phyloP scores from a whole-genome alignment of 805 yeast genomes.

The Cyberlindnera sargentensis region DNA sequence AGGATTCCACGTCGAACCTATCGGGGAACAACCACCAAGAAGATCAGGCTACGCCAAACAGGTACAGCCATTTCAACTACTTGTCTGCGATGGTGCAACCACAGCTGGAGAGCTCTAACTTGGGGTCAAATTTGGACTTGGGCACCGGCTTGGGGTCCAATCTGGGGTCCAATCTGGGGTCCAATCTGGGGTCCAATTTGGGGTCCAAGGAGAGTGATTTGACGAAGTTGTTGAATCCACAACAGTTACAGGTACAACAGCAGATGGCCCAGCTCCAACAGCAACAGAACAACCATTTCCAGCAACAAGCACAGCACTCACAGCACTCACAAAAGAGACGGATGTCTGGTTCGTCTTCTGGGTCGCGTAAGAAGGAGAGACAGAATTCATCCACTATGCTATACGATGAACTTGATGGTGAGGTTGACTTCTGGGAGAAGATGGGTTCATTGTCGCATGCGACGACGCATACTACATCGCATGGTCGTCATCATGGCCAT shows the following conservation, averaged over 20 bases:
- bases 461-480: neutral
- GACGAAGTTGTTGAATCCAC: neutral
- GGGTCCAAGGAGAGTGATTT: neutral
- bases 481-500: slow-evolving; percentile 8
- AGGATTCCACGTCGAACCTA: slow-evolving; percentile 18
- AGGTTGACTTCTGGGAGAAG: slow-evolving; percentile 65
- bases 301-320: slow-evolving; percentile 5
- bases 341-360: slow-evolving; percentile 15
- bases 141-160: slow-evolving; percentile 36
- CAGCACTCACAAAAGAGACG: slow-evolving; percentile 10
- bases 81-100: slow-evolving; percentile 73
- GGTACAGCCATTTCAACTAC: slow-evolving; percentile 69
- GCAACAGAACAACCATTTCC: slow-evolving; percentile 6
- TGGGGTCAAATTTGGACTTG: slow-evolving; percentile 36
- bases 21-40: slow-evolving; percentile 14
- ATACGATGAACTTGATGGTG: slow-evolving; percentile 50
- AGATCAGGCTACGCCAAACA: slow-evolving; percentile 35
- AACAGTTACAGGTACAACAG: neutral
- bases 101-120: slow-evolving; percentile 49
- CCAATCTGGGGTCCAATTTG: slow-evolving; percentile 30
- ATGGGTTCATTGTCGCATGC: slow-evolving; percentile 47
- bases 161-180: slow-evolving; percentile 27
- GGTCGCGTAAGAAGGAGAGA: slow-evolving; percentile 9
- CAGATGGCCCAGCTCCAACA: neutral
- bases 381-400: neutral